Base-by-base conservation (phyloP, 495 filamentous ascomycete species). In the Cercophora samala region DNA sequence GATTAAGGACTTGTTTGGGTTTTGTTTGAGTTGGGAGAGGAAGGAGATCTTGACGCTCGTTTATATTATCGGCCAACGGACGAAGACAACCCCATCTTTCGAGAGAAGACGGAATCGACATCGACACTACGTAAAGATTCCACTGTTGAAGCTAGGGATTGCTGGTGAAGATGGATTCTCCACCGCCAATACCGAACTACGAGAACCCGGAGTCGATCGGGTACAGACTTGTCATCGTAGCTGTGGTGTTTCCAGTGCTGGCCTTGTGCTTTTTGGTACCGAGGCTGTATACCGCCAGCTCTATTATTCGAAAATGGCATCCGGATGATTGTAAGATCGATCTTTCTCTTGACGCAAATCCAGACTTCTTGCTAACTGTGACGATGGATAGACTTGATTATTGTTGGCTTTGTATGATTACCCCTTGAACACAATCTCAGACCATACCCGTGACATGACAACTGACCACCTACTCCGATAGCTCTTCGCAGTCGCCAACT, bases 151-250 rank as follows among this genome's bases (percentile, higher is more conserved):
- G 26, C 26, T 29, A 29, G 26, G 64, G 55, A 6, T 2, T 0
- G 5, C 2, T 60, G 26, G 58, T 60, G 9, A 18, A 1, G n/a
- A 55, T 55, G 56, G 22, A 19, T 15, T 24, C 64, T 37, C 24
- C 64, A 23, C 72, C 75, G 23, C 66, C 71, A 21, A 73, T 58
- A 32, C 66, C 74, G n/a, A 74, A 76, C 52, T 72, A 75, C 58
- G 69, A 56, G 4, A 62, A 74, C 67, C 73, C 71, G 21, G 70
- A 73, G 37, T 70, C 62, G 18, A 70, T 67, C 23, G 70, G 66
- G 3, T 63, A 68, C 51, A 70, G 63, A 8, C 46, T 74, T 29
- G 58, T 60, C 18, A 25, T 73, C 17, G 67, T 67, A 11, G 70
- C 66, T n/a, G 42, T 72, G 19, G 24, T 75, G 26, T 70, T 64